Base-by-base conservation (phyloP, 495 filamentous ascomycete genomes). In the Durotheca rogersii region DNA sequence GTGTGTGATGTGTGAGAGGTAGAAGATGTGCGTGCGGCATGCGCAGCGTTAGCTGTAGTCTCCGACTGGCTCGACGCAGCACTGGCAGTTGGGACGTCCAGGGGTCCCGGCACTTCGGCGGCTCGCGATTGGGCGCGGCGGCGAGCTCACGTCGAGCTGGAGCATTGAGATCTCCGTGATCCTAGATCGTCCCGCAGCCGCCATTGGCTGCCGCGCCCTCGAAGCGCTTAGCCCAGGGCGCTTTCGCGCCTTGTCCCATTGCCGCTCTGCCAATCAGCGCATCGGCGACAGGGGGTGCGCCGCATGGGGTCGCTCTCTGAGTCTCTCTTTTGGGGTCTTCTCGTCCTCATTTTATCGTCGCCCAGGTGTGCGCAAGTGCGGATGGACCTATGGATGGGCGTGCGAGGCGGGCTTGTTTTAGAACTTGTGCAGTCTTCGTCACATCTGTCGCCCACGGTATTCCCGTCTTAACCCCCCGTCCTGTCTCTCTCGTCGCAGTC, bases 151-250 rank as follows among this genome's bases (percentile, higher is more conserved):
- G 37, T 61, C 33, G 44, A 45, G 47, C 44, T 51, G 36, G 27
- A 46, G 54, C 47, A 47, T 47, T 58, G 53, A 53, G 41, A 53
- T 53, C 39, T 45, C 41, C 47, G 41, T 42, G 56, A 59, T 59
- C 56, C n/a, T 44, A 44, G 58, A 56, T 35, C 40, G 44, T n/a
- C 31, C 21, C 42, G 34, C 37, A 19, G n/a, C 17, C 14, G 15
- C 40, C 52, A 63, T 63, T 63, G 60, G 60, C 43, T 15, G 21
- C 33, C 35, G 35, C 23, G 54, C 45, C 39, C 52, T 36, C 45
- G 47, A 60, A 55, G 62, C 62, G 62, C 62, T 61, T 56, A 58
- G 53, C 41, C 38, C 36, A 33, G 15, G 52, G 55, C 50, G 56
- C 49, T 57, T 58, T 47, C 50, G 35, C 34, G 32, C 47, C n/a